Base-by-base conservation (phyloP, 108 stramenopile species). In the Cyclotella atomus region DNA sequence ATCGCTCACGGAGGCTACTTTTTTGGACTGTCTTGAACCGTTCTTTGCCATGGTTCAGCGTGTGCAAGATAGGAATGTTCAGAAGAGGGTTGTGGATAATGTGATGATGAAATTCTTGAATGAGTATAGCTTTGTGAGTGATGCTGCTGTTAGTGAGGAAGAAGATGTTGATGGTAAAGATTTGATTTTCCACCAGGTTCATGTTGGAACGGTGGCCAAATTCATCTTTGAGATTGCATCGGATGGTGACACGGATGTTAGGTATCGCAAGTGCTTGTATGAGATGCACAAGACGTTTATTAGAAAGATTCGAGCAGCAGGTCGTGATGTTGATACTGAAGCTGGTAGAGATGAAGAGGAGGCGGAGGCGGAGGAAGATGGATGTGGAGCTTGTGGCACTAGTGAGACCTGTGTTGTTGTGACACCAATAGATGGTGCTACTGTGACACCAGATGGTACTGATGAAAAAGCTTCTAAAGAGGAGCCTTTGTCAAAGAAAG, bases 201-300 rank as follows among this genome's bases (percentile, higher is more conserved):
- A 96, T 65, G 93, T 96, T 16, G 89, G 88, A 21, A 92, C 79
- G 20, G 84, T 96, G 17, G 89, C 88, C 5, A 73, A 91, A 27
- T 93, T 93, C 68, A 80, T 96, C 15, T 96, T 96, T 72, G 85
- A 86, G 36, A 57, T 95, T 16, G 96, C 86, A 12, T 91, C 90
- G 63, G 90, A 93, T 57, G 59, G 68, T 20, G 89, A 83, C 29
- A 93, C 93, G 0, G 83, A 75, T 16, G 92, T 90, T 44, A 34
- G 76, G 10, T 91, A 84, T 63, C 82, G 96, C 27, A 90, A 89
- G 60, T 66, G 77, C 3, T 34, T 94, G 10, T 96, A 95, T 55
- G 88, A 87, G 28, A 83, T 93, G 88, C 89, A 96, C 65, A 96
- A 96, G 70, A 77, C 75, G 25, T 96, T 92, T 81, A 70, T 83